Base-by-base conservation (phyloP, 768 basidiomycete species). In the Tulasnella sp. region DNA sequence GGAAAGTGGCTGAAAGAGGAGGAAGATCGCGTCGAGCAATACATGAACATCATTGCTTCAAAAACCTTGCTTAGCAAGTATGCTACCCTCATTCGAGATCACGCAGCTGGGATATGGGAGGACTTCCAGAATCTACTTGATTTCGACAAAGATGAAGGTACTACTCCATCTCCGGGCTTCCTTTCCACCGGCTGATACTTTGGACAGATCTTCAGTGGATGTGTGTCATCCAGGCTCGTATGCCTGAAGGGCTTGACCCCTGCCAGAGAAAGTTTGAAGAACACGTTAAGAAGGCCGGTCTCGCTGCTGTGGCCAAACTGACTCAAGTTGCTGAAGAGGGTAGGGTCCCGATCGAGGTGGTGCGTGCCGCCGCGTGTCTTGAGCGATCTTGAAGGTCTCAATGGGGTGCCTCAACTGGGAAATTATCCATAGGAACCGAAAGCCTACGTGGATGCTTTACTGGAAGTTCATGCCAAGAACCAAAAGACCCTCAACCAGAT, bases 1-100 rank as follows among this genome's bases (percentile, higher is more conserved):
- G 97, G 98, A 83, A 93, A 93, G 82, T 90, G 97, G 69, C 85
- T 99, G 78, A 89, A 90, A 78, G 96, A 99, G 84, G 97, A 99
- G 82, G 95, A 97, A 84, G 94, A 96, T 82, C 90, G 97, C 32
- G 95, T 98, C 29, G 96, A 98, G 83, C 89, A 94, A 74, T 98
- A 98, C 84, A 88, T 99, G 69, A 92, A 97, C 84, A 91, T 92
- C 9, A 91, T 91, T 78, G 98, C 97, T 26, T 89, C 93, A 82
- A 95, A 94, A 83, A 87, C 90, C 55, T 85, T 86, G 70, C 84
- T 87, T 74, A 81, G 81, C 44, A 85, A 83, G 75, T 98, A 96
- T 87, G 90, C 93, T 80, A 93, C 94, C 37, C 91, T 99, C 80
- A 96, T 99, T 81, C 89, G 92, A 78, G 92, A 92, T 80, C 96